phyloP scores from a whole-genome alignment of 2,329 filamentous ascomycete species.

The Fusarium decemcellulare region DNA sequence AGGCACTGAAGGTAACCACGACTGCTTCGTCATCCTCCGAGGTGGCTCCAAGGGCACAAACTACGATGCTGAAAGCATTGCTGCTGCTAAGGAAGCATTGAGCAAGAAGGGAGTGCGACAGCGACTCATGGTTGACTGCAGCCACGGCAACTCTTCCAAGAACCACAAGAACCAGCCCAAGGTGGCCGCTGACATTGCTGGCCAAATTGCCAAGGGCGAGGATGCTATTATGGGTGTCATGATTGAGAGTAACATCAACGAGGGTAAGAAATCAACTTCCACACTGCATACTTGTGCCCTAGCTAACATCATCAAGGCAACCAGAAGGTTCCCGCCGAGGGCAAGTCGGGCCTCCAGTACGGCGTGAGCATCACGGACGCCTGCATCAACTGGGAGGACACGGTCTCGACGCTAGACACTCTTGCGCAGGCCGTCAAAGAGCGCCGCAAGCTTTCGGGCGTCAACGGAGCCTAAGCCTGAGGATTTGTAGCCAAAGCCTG shows the following conservation, averaged over 20 bases:
- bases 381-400: slow-evolving; percentile 96
- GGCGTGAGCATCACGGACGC: slow-evolving; percentile 98
- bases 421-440: slow-evolving; percentile 86
- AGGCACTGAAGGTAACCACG: slow-evolving; percentile 93
- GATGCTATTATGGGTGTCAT: slow-evolving; percentile 95
- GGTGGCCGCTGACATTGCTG: slow-evolving; percentile 85
- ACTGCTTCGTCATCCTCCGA: slow-evolving; percentile 96
- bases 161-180: slow-evolving; percentile 98
- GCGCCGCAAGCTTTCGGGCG: slow-evolving; percentile 52
- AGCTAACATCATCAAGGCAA: slow-evolving; percentile 66
- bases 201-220: slow-evolving; percentile 90
- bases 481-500: no score
- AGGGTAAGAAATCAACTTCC: slow-evolving; percentile 71
- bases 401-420: slow-evolving; percentile 80
- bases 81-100: slow-evolving; percentile 85
- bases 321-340: slow-evolving; percentile 93
- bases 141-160: slow-evolving; percentile 96
- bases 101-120: slow-evolving; percentile 80
- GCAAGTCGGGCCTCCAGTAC: slow-evolving; percentile 87
- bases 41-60: slow-evolving; percentile 96
- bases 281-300: not conserved
- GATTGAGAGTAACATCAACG: slow-evolving; percentile 98
- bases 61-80: slow-evolving; percentile 88
- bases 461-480: slow-evolving; percentile 38
- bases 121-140: slow-evolving; percentile 97